Percentiles rank a stretch among this genome's conserved stretches.
Evolutionary conservation across 192 early-diverging fungal genomes (phyloP).

Genomic region (Ramicandelaber brevisporus): DNA sequence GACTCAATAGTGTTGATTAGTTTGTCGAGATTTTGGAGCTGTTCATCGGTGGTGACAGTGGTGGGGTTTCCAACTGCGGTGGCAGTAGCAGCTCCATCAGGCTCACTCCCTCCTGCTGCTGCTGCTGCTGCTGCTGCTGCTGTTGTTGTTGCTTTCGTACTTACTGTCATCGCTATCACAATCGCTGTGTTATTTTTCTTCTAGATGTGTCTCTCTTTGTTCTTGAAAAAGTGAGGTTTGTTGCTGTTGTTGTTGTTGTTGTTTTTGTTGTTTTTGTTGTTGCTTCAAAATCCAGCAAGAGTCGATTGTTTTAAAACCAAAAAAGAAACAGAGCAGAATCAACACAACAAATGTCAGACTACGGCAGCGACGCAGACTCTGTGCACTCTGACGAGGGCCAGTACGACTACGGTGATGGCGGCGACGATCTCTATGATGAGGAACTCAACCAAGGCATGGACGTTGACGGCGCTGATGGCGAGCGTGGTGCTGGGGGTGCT

Average conservation of each 20-base stretch:
- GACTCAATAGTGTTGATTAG: neutral
- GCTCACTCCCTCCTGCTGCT: neutral
- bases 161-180: neutral
- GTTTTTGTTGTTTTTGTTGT: constrained; percentile 1
- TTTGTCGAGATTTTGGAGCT: neutral
- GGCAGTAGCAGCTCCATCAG: neutral
- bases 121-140: neutral
- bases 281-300: neutral
- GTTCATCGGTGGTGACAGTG: too few relatives aligned
- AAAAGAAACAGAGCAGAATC: constrained; percentile 1
- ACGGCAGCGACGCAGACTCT: constrained; percentile 13
- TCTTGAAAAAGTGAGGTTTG: neutral
- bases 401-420: neutral
- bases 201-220: neutral
- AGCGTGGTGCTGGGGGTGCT: too few relatives aligned
- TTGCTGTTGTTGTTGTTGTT: neutral
- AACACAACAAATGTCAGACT: constrained; percentile 15
- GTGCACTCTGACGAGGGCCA: constrained; percentile 2
- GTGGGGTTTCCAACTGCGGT: too few relatives aligned
- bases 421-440: constrained; percentile 2
- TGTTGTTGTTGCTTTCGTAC: neutral
- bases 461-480: too few relatives aligned
- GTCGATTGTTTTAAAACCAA: neutral
- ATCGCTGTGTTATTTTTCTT: neutral
- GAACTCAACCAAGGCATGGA: constrained; percentile 4